A percentile compares a stretch with the other conserved stretches of the same genome.
Evolutionary conservation across 345 rosid species (phyloP).

Genomic region (Laguncularia racemosa): DNA sequence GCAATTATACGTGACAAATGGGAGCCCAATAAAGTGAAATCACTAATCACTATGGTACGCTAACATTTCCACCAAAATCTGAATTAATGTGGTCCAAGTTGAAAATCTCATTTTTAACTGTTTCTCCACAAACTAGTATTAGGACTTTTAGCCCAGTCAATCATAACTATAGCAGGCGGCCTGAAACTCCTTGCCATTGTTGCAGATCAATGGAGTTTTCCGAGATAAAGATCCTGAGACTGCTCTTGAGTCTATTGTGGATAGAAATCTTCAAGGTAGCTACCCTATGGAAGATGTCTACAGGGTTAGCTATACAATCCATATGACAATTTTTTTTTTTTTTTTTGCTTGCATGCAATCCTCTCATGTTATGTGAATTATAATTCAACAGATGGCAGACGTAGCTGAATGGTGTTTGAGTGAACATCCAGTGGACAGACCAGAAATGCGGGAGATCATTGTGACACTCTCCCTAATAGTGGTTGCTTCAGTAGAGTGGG

Average conservation of each 20-base stretch:
- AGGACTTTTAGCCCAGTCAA: no score
- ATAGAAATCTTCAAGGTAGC: conserved; percentile 36
- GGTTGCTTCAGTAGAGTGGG: conserved; percentile 48
- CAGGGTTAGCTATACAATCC: conserved; percentile 25
- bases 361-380: background rate
- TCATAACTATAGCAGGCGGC: background rate
- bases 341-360: background rate
- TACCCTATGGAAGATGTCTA: conserved; percentile 39
- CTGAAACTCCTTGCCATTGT: background rate
- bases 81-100: background rate
- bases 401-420: conserved; percentile 45
- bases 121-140: no score
- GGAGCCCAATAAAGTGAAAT: conserved; percentile 40
- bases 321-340: background rate
- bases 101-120: no score
- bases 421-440: conserved; percentile 39
- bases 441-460: conserved; percentile 49
- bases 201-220: conserved; percentile 34
- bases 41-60: conserved; percentile 42
- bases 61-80: background rate
- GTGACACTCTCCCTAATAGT: conserved; percentile 24
- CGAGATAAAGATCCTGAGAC: conserved; percentile 29
- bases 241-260: conserved; percentile 35
- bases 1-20: conserved; percentile 43
- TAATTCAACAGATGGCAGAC: conserved; percentile 44